Base-by-base conservation (phyloP, 768 basidiomycete species). In the Collybiopsis luxurians region DNA sequence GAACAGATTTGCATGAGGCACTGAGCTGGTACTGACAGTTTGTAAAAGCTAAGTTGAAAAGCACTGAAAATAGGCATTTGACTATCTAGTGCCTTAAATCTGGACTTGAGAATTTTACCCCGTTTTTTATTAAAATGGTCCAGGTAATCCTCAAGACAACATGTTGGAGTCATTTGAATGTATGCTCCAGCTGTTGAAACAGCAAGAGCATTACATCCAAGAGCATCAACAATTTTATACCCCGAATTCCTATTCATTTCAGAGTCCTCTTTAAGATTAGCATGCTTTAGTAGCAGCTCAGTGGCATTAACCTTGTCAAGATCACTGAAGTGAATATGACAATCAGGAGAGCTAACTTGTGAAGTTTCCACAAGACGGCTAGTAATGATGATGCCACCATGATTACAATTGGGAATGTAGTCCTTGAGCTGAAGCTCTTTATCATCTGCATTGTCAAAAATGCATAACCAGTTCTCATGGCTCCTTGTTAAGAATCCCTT, bases 341-440 rank as follows among this genome's bases (percentile, higher is more conserved):
- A 21, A 31, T 56, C 13, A 9, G 39, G 53, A 27, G 40, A 51
- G n/a, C 49, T 46, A 38, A 58, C 30, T 1, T 42, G 39, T 13
- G 23, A n/a, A 2, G 58, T 39, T 21, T 55, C 54, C 13, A 26
- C 46, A 48, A 58, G 58, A 6, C 60, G 52, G 27, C 57, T 57
- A 17, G 60, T 61, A 30, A 58, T 56, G 0, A 61, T 17, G 23
- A 61, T 56, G 36, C 57, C 57, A 3, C 60, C 60, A 43, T 56
- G 57, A 2, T 38, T 42, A 31, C 59, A 53, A 1, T 21, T 27
- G n/a, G 60, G 57, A 15, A 61, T 24, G 52, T 24, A 42, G 23
- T 23, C 2, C n/a, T 50, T 38, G 31, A 61, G 30, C 13, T 48
- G 39, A 1, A 59, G 42, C 28, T 15, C 27, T 2, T 13, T 34